Base-by-base conservation (phyloP, 352 stramenopile genomes). In the Globisporangium rhizosaccharum region DNA sequence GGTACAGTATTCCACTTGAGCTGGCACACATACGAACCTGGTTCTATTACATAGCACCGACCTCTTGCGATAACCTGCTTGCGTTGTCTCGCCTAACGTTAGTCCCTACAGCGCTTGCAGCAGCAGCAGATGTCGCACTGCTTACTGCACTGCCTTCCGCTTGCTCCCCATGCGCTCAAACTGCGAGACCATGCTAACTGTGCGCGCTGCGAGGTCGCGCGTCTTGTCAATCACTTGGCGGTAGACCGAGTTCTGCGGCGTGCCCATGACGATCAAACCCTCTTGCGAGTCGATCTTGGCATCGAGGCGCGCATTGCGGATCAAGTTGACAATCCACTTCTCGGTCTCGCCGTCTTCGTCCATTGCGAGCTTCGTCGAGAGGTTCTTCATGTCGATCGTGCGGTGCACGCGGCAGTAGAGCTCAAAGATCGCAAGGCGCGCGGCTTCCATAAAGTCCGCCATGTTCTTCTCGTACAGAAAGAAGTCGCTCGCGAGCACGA, bases 271-370 rank as follows among this genome's bases (percentile, higher is more conserved):
- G 30, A 99, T 98, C 72, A 89, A 97, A 51, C 94, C 94, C 56
- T 97, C 85, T 67, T 98, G 86, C 23, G 94, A 97, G 82, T 99
- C 96, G 72, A 99, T 99, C 72, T 99, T 99, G 49, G 97, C 97
- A 76, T 99, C 96, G 20, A 98, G 75, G 52, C 96, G 87, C 15
- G 96, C 95, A 73, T 98, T 98, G 56, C 96, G 86, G 71, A 99
- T 99, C 53, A 99, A 73, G 82, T 99, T 97, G 26, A 99, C 97
- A 73, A 99, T 98, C 97, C 96, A 99, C 67, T 97, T 96, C 76
- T 99, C 97, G 12, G 97, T 96, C 53, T 97, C 90, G n/a, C 93
- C 86, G 59, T 96, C 79, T 65, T 98, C 88, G 41, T 90, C 78
- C 91, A 99, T 99, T 41, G 90, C 94, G 59, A 99, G 82, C 82